These are phyloP conservation scores for Sphagnum tenellum DNA, from an alignment of 225 moss, liverwort and hornwort genomes.

Conservation along the genomic window DNA sequence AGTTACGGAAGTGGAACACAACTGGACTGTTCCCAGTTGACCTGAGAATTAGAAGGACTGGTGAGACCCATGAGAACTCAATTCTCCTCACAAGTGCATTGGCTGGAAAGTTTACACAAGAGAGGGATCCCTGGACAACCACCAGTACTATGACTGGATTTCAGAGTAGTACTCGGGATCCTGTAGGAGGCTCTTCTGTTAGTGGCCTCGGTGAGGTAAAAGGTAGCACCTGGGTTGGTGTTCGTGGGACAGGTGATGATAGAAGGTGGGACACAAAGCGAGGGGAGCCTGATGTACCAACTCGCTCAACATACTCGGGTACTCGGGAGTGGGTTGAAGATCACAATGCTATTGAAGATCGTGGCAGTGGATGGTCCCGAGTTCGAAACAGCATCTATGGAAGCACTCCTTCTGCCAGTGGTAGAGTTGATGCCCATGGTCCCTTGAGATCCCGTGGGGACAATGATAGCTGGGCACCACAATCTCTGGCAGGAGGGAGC, in stretches of 20 bases:
- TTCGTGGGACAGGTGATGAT: constrained; percentile 21
- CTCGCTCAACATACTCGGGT: constrained; percentile 7
- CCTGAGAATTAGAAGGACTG: constrained; percentile 70
- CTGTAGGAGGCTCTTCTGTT: constrained; percentile 23
- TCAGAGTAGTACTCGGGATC: constrained; percentile 25
- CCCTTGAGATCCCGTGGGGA: constrained; percentile 35
- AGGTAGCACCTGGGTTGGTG: constrained; percentile 27
- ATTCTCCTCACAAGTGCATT: constrained; percentile 66
- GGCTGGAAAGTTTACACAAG: constrained; percentile 38
- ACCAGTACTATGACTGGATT: constrained; percentile 11
- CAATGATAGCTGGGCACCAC: constrained; percentile 40
- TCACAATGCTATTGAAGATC: constrained; percentile 17
- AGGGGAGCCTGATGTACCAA: constrained; percentile 24
- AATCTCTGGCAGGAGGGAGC: constrained; percentile 31
- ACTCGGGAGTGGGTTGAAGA: constrained; percentile 31
- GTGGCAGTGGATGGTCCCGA: constrained; percentile 40
- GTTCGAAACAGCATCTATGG: constrained; percentile 41
- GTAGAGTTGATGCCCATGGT: constrained; percentile 41
- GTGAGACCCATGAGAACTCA: constrained; percentile 41
- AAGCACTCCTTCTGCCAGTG: constrained; percentile 25
- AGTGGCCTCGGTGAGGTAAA: constrained; percentile 18
- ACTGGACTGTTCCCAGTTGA: constrained; percentile 82
- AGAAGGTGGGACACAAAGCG: constrained; percentile 22
- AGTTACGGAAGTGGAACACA: constrained; percentile 89
- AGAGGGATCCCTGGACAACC: constrained; percentile 45